Percentiles rank a stretch among this genome's conserved stretches.
Conservation (phyloP, 2,329 filamentous ascomycete species). For the Claviceps sorghi region DNA sequence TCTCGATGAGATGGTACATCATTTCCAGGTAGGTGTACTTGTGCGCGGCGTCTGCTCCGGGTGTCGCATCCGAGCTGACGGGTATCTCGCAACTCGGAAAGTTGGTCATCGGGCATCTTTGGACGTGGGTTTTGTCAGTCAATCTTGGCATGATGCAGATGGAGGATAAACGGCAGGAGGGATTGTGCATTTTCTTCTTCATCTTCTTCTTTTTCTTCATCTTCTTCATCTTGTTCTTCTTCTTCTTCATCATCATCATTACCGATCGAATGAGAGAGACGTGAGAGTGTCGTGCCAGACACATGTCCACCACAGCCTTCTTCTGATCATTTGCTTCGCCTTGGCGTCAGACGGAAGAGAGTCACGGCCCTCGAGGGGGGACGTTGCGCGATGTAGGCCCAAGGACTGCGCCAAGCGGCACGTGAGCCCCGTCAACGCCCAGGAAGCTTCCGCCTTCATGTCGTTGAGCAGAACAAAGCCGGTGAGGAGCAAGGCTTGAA, state of each 20-base stretch:
- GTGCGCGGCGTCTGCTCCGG: conserved; percentile 14
- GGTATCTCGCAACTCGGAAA: conserved; percentile 42
- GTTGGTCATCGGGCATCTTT: conserved; percentile 47
- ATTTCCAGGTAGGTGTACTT: conserved; percentile 47
- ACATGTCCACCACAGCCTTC: conserved; percentile 49
- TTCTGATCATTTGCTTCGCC: conserved; percentile 39
- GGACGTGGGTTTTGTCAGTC: background rate
- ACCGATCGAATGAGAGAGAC: conserved; percentile 51
- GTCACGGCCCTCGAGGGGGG: conserved; percentile 30
- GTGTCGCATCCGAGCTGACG: conserved; percentile 23
- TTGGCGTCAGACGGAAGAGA: conserved; percentile 27
- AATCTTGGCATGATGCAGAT: background rate
- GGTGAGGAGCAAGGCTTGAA: conserved; percentile 48
- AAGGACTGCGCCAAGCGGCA: conserved; percentile 51
- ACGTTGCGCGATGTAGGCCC: conserved; percentile 38
- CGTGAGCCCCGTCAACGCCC: conserved; percentile 49
- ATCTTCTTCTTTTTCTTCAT: background rate
- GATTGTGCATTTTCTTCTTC: background rate
- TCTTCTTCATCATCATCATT: conserved; percentile 3
- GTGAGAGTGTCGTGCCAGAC: conserved; percentile 54
- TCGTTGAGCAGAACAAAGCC: conserved; percentile 52
- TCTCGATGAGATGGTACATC: conserved; percentile 49
- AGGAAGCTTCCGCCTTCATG: conserved; percentile 56
- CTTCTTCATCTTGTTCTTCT: background rate
- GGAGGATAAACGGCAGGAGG: background rate